A percentile compares a stretch with the other conserved stretches of the same genome.
Evolutionary conservation across 768 basidiomycete genomes (phyloP).

Genomic region (Lactarius trivialis): DNA sequence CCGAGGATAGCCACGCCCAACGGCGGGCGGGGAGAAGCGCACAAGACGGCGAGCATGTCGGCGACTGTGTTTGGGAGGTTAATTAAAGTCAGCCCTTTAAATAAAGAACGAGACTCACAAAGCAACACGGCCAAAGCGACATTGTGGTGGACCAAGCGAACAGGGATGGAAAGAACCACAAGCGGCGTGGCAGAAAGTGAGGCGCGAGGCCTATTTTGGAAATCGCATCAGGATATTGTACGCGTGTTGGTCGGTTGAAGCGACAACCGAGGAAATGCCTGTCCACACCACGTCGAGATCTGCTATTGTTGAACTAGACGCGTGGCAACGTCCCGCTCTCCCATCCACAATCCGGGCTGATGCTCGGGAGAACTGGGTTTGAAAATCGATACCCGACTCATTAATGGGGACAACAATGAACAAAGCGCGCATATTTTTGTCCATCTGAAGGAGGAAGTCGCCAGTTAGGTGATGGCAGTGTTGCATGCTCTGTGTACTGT

Average conservation of each 20-base stretch:
- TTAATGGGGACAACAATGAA: conserved; percentile 6
- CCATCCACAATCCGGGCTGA: not conserved
- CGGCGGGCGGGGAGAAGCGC: conserved; percentile 4
- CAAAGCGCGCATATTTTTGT: not conserved
- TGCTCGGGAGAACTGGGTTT: not conserved
- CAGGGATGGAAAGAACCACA: not conserved
- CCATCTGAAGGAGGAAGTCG: not conserved
- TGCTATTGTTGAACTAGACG: not conserved
- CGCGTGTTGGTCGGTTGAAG: not conserved
- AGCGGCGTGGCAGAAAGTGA: not conserved
- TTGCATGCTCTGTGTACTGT: not conserved
- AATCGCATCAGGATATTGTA: not conserved
- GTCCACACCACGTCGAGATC: no score
- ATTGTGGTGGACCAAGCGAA: conserved; percentile 7
- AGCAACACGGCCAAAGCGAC: not conserved
- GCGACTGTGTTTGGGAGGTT: not conserved
- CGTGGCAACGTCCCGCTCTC: not conserved
- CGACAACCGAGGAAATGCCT: not conserved
- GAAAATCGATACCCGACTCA: not conserved
- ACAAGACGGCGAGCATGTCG: conserved; percentile 14
- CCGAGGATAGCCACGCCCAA: conserved; percentile 14
- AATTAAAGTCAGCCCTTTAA: not conserved
- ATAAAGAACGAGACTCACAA: not conserved
- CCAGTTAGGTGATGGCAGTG: not conserved
- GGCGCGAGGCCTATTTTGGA: not conserved